phyloP scores from a whole-genome alignment of 2,329 filamentous ascomycete genomes.

The Paracorniculantispora psalliotae region DNA sequence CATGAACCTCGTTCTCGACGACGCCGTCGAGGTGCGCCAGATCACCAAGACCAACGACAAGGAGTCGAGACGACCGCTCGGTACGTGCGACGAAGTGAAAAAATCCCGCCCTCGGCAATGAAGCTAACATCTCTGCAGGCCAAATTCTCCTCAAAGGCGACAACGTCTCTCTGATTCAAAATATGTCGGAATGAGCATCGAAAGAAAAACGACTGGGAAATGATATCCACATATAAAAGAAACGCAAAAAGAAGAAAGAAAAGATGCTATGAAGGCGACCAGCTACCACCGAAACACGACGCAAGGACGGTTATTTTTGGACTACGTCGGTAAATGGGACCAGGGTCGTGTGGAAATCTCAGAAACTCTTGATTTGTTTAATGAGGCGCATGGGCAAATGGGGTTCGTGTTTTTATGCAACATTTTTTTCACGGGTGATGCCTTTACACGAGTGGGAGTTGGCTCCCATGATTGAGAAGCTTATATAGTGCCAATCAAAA shows the following conservation, averaged over 20 bases:
- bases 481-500: neutral
- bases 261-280: neutral
- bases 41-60: constrained; percentile 71
- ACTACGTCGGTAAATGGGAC: neutral
- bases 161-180: constrained; percentile 79
- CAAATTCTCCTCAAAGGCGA: constrained; percentile 86
- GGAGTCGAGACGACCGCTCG: constrained; percentile 72
- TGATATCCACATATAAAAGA: constrained; percentile 3
- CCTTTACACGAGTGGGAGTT: neutral
- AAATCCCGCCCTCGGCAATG: too few species aligned
- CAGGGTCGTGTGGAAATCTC: neutral
- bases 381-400: constrained; percentile 9
- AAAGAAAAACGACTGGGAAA: constrained; percentile 42
- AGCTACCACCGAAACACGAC: neutral
- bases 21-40: constrained; percentile 87
- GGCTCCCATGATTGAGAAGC: neutral
- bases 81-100: constrained; percentile 48
- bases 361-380: constrained; percentile 3
- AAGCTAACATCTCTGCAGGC: constrained; percentile 41
- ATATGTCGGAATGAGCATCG: constrained; percentile 36
- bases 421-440: neutral
- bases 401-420: constrained; percentile 3
- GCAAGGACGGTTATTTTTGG: constrained; percentile 1
- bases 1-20: constrained; percentile 97
- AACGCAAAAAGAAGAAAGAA: too few species aligned